Evolutionary conservation across 768 basidiomycete genomes (phyloP), one percentile per base, ranked within the genome.

Genomic region (Thelephora aurantiotincta): DNA sequence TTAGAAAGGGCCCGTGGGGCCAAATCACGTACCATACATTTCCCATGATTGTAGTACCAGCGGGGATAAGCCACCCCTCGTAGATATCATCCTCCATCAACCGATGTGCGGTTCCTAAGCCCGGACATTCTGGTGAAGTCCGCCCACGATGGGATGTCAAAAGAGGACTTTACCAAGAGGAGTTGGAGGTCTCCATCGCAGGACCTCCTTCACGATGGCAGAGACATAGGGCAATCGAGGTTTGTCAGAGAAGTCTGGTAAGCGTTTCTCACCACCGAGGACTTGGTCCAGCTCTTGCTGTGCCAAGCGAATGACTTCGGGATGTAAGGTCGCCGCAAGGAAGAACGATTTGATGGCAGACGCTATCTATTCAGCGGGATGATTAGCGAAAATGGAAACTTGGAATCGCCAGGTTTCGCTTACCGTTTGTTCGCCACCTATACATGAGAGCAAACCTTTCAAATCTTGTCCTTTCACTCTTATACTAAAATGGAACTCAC

Each of bases 1-100:
- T n/a, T n/a, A n/a, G n/a, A 30, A n/a, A 41, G 9, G 2, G 18
- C 1, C 38, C 7, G 1, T 14, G 14, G 7, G 2, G 14, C 18
- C 22, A 9, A 2, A 18, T 20, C 11, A 6, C 53, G 12, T 18
- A 56, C 61, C 61, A 60, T 30, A 55, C 43, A 43, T 63, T 61
- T 13, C 47, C 51, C 9, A 60, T 47, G 44, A 75, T 74, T 52
- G 80, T 57, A 3, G 80, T 71, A 11, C 81, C 80, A 55, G 77
- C 74, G 33, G 80, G 78, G 45, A 82, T 73, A 47, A 68, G 65
- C 65, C 69, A 68, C 11, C 71, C 75, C 42, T 70, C 60, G 56
- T 82, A 83, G 35, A 77, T 60, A 54, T 84, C 79, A 52, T 82
- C 76, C 57, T 80, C 73, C 66, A 70, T 77, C 54, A 79, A 52